Evolutionary conservation across 2,329 filamentous ascomycete species (phyloP).

Genomic region (Apiospora rasikravindrae): DNA sequence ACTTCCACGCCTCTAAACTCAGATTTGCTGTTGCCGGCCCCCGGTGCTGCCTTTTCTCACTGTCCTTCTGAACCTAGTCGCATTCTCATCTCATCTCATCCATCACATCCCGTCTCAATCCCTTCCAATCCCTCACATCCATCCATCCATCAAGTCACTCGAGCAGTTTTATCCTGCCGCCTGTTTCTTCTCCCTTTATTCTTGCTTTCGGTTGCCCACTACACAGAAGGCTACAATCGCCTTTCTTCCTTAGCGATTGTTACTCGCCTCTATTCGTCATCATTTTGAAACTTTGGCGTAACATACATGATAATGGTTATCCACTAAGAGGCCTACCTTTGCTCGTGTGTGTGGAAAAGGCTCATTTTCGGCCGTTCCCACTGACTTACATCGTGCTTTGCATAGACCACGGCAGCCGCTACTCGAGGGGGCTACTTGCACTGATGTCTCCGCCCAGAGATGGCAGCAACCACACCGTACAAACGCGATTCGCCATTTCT

Average conservation of each 20-base stretch:
- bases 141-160: slow-evolving; percentile 23
- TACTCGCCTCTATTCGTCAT: background rate
- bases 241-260: background rate
- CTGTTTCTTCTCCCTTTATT: background rate
- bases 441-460: slow-evolving; percentile 38
- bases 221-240: background rate
- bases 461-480: slow-evolving; percentile 54
- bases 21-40: slow-evolving; percentile 12
- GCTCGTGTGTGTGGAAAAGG: slow-evolving; percentile 10
- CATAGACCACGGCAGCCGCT: slow-evolving; percentile 14
- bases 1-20: slow-evolving; percentile 13
- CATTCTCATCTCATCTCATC: slow-evolving; percentile 10
- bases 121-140: slow-evolving; percentile 21
- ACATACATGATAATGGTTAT: slow-evolving; percentile 13
- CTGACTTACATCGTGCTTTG: slow-evolving; percentile 7
- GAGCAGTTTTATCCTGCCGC: background rate
- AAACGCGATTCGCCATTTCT: slow-evolving; percentile 59
- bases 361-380: slow-evolving; percentile 7
- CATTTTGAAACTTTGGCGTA: background rate
- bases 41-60: slow-evolving; percentile 13
- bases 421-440: slow-evolving; percentile 16
- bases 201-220: background rate
- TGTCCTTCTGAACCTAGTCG: slow-evolving; percentile 14
- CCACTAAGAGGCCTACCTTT: slow-evolving; percentile 9
- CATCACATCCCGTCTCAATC: slow-evolving; percentile 7